Evolutionary conservation across 768 basidiomycete genomes (phyloP), one percentile per base, ranked within the genome.

Genomic region (Boletus patriciae): DNA sequence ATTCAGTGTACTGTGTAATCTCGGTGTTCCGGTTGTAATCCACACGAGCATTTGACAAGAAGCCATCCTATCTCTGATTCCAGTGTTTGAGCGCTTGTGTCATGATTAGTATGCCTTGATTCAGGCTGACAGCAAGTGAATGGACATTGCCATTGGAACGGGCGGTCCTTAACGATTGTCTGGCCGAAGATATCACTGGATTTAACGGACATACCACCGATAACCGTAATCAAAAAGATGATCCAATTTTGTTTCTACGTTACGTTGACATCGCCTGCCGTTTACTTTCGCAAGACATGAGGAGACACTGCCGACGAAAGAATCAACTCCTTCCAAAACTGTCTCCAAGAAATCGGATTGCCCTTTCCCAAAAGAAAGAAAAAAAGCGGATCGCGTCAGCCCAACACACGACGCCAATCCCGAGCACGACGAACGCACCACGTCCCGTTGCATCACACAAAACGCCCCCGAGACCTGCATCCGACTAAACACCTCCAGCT

Each of bases 321-420:
- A 42, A 89, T 80, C 43, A 88, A 62, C 8, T 74, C 76, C 65
- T 85, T 89, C 87, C 89, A 92, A 37, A 92, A 75, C 67, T 82
- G 79, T 40, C 89, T 76, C 90, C 90, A 92, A 42, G 84, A 87
- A 48, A 90, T 81, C 23, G 89, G 90, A 66, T 83, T 88, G 0
- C 90, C 90, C 86, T 90, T 50, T 50, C 34, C 29, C 33, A 29
- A 23, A 34, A 18, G 31, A 52, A 27, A 21, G 50, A 23, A 21
- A 29, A 48, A 43, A 12, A 15, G 16, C 6, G 27, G 3, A 29
- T 29, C 13, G 0, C 1, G 56, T 51, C 55, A 62, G 16, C 11
- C 37, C 19, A 21, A 49, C 53, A 11, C 31, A 19, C 49, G 23
- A n/a, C 19, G 25, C 18, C 43, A n/a, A 34, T n/a, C 23, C 13